Conservation (phyloP, 1,284 basidiomycete species). For the Garcileccinum viscosum region DNA sequence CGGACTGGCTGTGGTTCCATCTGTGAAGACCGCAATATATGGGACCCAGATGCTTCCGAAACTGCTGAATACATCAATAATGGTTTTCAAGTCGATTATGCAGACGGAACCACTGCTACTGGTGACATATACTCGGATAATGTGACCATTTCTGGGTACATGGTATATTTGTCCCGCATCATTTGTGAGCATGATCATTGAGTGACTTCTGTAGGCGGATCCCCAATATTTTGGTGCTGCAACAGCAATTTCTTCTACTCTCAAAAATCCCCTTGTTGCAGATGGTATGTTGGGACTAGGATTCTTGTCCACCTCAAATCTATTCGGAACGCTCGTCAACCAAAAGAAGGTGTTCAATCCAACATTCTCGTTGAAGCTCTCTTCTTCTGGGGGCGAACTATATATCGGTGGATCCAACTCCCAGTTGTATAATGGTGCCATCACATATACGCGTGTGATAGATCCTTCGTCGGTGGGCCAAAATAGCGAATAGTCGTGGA, state of each 20-base stretch:
- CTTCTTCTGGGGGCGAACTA: too few relatives aligned
- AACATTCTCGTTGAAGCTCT: too few relatives aligned
- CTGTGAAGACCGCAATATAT: neutral
- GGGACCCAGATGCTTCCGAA: neutral
- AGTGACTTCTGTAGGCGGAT: neutral
- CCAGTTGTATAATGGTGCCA: neutral
- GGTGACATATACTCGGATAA: neutral
- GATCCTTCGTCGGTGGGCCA: too few relatives aligned
- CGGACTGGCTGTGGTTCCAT: neutral
- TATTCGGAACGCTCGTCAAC: neutral
- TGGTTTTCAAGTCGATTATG: neutral
- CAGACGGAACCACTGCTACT: neutral
- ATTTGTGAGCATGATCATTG: neutral
- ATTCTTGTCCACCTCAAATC: neutral
- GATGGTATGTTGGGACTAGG: neutral
- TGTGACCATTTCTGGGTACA: neutral
- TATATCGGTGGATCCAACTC: neutral
- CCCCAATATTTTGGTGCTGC: neutral
- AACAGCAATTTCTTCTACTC: neutral
- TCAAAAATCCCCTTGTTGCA: neutral
- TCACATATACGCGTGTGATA: neutral
- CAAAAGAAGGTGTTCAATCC: too few relatives aligned
- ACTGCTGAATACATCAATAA: neutral
- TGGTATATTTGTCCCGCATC: neutral
- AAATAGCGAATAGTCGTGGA: too few relatives aligned